Base-by-base conservation (phyloP, 768 basidiomycete genomes). In the Termitomyces sp. region DNA sequence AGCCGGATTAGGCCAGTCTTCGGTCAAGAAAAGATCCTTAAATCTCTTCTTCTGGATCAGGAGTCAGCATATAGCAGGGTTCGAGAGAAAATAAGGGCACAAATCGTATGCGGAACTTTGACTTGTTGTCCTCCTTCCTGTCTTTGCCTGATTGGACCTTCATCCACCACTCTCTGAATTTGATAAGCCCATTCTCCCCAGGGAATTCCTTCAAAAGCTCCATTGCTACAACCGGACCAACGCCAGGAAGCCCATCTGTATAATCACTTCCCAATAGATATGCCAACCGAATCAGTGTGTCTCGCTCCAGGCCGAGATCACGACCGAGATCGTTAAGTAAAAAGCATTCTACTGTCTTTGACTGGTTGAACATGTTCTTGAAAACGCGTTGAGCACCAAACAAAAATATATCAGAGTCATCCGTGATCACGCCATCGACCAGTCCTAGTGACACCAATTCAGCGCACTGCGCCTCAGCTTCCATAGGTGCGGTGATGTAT, bases 341-440 rank as follows among this genome's bases (percentile, higher is more conserved):
- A 76, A 97, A 99, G 66, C 94, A 94, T 70, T 99, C 97, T 52
- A 98, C 97, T 3, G 94, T 98, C 76, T 98, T 98, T 45, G 91
- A 90, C 70, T 98, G 96, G 68, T 98, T 98, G 76, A 99, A 99
- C 90, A 99, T 96, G 68, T 99, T 98, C 73, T 96, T 97, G 80
- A 90, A 97, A 18, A 98, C 92, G n/a, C 94, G 87, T 60, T 82
- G 72, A 22, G 93, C 96, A 31, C 97, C 97, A 62, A 99, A 99
- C 46, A 99, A 85, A 72, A 99, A 99, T 46, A 98, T 94, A 65
- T 99, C 97, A 5, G 94, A 97, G 70, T 99, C 97, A 68, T 99
- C 97, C 0, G 97, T 99, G 68, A 99, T 98, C 52, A 99, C 89
- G 0, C 97, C 97, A 59, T 99, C 94, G 35, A 97, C 96, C 27